These are phyloP conservation scores for Mycena epipterygia DNA, from an alignment of 768 basidiomycete species.

Conservation along the genomic window DNA sequence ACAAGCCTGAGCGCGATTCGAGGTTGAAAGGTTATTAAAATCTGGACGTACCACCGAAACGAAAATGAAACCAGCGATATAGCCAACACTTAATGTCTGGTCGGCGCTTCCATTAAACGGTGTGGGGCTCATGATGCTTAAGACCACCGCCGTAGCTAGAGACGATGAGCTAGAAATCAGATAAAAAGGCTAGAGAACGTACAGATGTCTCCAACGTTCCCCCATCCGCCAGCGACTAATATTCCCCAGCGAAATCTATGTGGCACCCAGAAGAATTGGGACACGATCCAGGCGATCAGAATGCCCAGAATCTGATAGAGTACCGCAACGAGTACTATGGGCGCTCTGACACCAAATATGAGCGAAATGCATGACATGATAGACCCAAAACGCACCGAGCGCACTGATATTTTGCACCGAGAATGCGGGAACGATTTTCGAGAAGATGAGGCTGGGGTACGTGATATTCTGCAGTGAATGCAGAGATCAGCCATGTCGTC, in stretches of 20 bases:
- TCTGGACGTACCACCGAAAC: conserved; percentile 4
- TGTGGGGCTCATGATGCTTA: background rate
- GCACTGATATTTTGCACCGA: background rate
- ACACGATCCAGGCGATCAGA: background rate
- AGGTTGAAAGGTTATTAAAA: background rate
- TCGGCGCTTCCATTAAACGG: conserved; percentile 7
- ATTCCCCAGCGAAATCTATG: conserved; percentile 14
- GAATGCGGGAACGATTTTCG: conserved; percentile 17
- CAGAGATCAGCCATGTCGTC: background rate
- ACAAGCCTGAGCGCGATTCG: too few relatives aligned
- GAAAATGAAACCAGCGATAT: conserved; percentile 3
- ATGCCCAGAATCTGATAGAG: background rate
- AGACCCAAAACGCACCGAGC: background rate
- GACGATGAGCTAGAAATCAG: background rate
- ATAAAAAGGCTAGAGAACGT: background rate
- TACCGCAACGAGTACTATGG: conserved; percentile 5
- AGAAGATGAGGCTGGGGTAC: conserved; percentile 15
- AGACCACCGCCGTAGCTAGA: conserved; percentile 7
- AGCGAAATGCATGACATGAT: background rate
- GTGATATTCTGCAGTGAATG: conserved; percentile 8
- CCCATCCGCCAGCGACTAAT: conserved; percentile 2
- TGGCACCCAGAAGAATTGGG: conserved; percentile 12
- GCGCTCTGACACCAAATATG: background rate
- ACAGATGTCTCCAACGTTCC: conserved; percentile 6
- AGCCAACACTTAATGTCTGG: background rate